Percentiles rank a stretch among this genome's conserved stretches.
Evolutionary conservation across 1,284 basidiomycete genomes (phyloP).

Genomic region (Puccinia coronata): DNA sequence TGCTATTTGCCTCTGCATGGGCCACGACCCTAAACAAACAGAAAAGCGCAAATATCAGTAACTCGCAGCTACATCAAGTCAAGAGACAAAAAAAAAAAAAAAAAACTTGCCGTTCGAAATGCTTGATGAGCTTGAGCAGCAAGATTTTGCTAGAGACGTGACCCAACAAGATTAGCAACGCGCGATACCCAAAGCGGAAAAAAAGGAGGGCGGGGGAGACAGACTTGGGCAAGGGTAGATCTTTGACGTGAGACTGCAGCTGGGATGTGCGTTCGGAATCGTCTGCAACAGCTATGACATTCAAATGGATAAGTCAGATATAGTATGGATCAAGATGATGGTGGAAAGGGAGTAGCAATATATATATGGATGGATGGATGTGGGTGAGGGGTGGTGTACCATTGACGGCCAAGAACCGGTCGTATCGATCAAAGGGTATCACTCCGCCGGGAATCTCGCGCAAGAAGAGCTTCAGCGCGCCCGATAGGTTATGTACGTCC

Average conservation of each 20-base stretch:
- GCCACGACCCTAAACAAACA: conserved; percentile 25
- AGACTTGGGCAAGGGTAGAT: conserved; percentile 41
- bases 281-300: conserved; percentile 15
- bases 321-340: not conserved
- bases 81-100: not conserved
- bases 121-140: conserved; percentile 29
- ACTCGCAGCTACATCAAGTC: not conserved
- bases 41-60: not conserved
- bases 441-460: conserved; percentile 46
- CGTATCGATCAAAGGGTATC: conserved; percentile 47
- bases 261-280: conserved; percentile 13
- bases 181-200: not conserved
- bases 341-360: not conserved
- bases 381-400: too few species aligned
- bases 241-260: conserved; percentile 36
- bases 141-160: conserved; percentile 29
- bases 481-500: conserved; percentile 47
- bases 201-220: not conserved
- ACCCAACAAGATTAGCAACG: not conserved
- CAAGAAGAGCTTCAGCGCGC: conserved; percentile 41
- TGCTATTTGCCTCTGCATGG: conserved; percentile 37
- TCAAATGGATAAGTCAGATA: not conserved
- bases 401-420: conserved; percentile 44
- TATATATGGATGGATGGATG: too few species aligned
- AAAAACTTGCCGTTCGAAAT: conserved; percentile 43